A percentile compares a stretch with the other conserved stretches of the same genome.
Evolutionary conservation across 2,329 filamentous ascomycete species (phyloP).

Genomic region (Leptographium lundbergii): DNA sequence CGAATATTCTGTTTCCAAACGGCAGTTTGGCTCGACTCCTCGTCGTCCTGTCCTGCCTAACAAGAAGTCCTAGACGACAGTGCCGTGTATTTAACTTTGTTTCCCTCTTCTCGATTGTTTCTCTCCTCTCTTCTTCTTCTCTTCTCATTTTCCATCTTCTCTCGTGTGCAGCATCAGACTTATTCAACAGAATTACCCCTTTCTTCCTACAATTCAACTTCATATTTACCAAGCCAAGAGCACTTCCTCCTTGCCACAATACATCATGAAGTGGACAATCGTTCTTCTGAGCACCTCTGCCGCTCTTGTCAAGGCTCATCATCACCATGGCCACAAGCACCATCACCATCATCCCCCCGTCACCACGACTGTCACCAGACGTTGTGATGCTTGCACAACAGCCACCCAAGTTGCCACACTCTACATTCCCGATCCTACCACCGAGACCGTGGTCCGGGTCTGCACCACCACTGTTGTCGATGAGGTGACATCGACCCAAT

Average conservation of each 20-base stretch:
- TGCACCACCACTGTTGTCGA: not conserved
- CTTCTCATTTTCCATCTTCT: not conserved
- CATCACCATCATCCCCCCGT: not conserved
- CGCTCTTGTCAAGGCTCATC: constrained; percentile 4
- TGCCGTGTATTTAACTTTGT: not conserved
- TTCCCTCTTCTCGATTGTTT: not conserved
- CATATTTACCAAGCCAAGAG: not conserved
- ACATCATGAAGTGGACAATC: constrained; percentile 10
- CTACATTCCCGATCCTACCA: not conserved
- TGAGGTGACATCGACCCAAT: not conserved
- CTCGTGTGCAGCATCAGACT: constrained; percentile 1
- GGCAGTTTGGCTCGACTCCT: not conserved
- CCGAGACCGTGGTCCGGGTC: not conserved
- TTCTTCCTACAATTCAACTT: not conserved
- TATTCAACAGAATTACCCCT: constrained; percentile 7
- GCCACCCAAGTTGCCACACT: not conserved
- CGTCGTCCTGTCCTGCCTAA: not conserved
- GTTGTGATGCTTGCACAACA: constrained; percentile 1
- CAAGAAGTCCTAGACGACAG: not conserved
- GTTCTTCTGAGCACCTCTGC: constrained; percentile 8
- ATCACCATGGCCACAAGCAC: constrained; percentile 1
- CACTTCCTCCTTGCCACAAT: not conserved
- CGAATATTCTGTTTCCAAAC: too few species aligned
- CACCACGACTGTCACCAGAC: not conserved
- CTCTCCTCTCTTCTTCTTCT: not conserved